Evolutionary conservation across 176 grass and related monocot genomes (phyloP).

Genomic region (Thinopyrum elongatum): DNA sequence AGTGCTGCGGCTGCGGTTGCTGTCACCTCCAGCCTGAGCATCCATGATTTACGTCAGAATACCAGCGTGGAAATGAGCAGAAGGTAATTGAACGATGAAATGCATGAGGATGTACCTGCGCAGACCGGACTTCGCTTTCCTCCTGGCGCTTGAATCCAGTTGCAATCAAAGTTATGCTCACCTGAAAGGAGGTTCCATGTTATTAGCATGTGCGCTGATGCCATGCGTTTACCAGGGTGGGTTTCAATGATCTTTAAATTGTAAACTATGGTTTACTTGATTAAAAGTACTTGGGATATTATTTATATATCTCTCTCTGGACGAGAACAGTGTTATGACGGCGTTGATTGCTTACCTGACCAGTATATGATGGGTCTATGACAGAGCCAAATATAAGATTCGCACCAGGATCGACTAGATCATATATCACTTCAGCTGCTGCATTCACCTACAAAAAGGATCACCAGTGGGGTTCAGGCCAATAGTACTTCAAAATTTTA

Average conservation of each 20-base stretch:
- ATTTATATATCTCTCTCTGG: neutral
- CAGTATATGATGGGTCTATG: constrained; percentile 81
- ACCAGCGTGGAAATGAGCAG: neutral
- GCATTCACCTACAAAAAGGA: constrained; percentile 64
- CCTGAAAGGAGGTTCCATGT: constrained; percentile 30
- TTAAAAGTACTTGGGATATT: neutral
- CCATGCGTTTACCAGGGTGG: neutral
- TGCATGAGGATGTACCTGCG: constrained; percentile 36
- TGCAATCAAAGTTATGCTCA: constrained; percentile 87
- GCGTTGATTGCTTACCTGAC: constrained; percentile 60
- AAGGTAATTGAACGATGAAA: neutral
- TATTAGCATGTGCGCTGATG: neutral
- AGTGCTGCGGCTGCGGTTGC: constrained; percentile 19
- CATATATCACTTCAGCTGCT: constrained; percentile 93
- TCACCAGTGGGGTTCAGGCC: neutral
- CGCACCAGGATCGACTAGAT: constrained; percentile 89
- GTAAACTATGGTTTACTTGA: neutral
- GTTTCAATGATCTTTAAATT: neutral
- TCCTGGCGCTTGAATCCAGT: constrained; percentile 90
- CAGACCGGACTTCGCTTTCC: constrained; percentile 42
- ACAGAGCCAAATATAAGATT: constrained; percentile 96
- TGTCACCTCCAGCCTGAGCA: constrained; percentile 41
- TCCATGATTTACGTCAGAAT: neutral
- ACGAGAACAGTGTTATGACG: neutral
- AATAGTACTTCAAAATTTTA: neutral